Conservation (phyloP, 2,329 filamentous ascomycete species). For the Ascochyta lentis region DNA sequence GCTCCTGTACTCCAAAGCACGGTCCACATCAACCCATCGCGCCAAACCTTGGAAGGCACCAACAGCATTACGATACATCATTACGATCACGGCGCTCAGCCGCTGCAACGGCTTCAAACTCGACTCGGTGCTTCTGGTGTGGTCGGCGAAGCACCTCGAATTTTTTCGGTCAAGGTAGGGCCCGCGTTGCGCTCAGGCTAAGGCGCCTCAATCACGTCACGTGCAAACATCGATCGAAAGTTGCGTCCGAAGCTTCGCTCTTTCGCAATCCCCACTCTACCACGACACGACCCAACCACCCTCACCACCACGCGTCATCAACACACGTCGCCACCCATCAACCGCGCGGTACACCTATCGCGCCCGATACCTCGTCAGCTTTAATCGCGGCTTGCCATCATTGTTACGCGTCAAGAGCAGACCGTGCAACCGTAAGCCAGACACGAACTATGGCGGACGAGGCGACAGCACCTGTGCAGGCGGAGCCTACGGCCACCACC, state of each 20-base stretch:
- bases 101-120: constrained; percentile 31
- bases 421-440: constrained; percentile 43
- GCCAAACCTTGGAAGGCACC: constrained; percentile 35
- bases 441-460: constrained; percentile 48
- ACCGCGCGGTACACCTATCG: constrained; percentile 35
- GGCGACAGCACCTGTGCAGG: constrained; percentile 34
- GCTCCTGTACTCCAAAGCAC: constrained; percentile 33
- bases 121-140: constrained; percentile 15
- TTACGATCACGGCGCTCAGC: constrained; percentile 25
- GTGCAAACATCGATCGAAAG: constrained; percentile 25
- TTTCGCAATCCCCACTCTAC: constrained; percentile 37
- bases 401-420: constrained; percentile 45
- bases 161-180: constrained; percentile 23
- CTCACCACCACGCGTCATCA: constrained; percentile 48
- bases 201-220: constrained; percentile 32
- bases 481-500: constrained; percentile 35
- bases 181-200: constrained; percentile 20
- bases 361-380: constrained; percentile 30
- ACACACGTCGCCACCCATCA: constrained; percentile 40
- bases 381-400: constrained; percentile 40
- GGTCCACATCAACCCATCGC: constrained; percentile 32
- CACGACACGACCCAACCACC: constrained; percentile 41
- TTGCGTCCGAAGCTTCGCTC: constrained; percentile 32
- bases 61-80: constrained; percentile 33
- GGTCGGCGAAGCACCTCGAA: constrained; percentile 28